A percentile compares a stretch with the other conserved stretches of the same genome.
Evolutionary conservation across 352 stramenopile genomes (phyloP).

Genomic region (Globisporangium camurandrum): DNA sequence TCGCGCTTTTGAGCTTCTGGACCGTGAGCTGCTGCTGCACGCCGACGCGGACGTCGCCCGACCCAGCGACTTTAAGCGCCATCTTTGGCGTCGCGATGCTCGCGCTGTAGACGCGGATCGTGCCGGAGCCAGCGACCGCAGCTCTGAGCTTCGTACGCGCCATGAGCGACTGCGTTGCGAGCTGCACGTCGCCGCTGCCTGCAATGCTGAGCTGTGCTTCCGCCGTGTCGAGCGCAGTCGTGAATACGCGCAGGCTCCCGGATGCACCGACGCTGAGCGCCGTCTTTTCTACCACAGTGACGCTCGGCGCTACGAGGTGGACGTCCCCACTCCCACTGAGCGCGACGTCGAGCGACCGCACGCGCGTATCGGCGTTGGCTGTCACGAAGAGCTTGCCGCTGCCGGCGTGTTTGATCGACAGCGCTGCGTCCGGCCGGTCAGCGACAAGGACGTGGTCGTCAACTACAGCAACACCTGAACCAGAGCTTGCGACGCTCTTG

Average conservation of each 20-base stretch:
- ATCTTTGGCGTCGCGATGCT: conserved; percentile 6
- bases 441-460: conserved; percentile 20
- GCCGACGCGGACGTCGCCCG: conserved; percentile 14
- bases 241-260: conserved; percentile 14
- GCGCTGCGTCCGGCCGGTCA: conserved; percentile 6
- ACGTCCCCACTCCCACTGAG: conserved; percentile 21
- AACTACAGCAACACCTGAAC: conserved; percentile 15
- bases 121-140: conserved; percentile 12
- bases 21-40: conserved; percentile 12
- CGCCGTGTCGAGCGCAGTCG: conserved; percentile 4
- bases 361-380: conserved; percentile 5
- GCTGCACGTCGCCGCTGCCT: conserved; percentile 18
- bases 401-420: conserved; percentile 14
- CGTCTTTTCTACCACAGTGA: conserved; percentile 8
- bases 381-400: conserved; percentile 17
- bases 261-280: conserved; percentile 9
- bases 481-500: conserved; percentile 3
- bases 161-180: conserved; percentile 7
- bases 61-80: conserved; percentile 13
- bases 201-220: conserved; percentile 6
- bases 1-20: conserved; percentile 8
- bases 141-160: conserved; percentile 2
- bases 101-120: conserved; percentile 3
- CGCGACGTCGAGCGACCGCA: conserved; percentile 16
- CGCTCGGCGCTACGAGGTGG: conserved; percentile 16